These are phyloP conservation scores for Curvularia spicifera DNA, from an alignment of 2,329 filamentous ascomycete genomes.

Conservation along the genomic window DNA sequence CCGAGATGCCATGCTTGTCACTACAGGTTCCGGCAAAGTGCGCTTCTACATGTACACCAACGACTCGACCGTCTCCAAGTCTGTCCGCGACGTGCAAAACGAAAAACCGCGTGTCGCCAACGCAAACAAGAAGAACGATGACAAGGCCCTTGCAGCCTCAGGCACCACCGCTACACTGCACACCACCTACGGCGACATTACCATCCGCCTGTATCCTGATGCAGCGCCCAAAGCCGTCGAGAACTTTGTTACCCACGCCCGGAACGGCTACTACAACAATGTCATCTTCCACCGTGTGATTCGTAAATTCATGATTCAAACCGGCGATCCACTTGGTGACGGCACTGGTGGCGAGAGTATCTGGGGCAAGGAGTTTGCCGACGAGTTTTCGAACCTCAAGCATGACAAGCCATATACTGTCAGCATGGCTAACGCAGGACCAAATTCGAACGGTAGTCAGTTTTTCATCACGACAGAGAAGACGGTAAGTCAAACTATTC, in stretches of 20 bases:
- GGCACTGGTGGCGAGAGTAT: constrained; percentile 91
- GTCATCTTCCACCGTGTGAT: constrained; percentile 98
- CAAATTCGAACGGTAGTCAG: constrained; percentile 93
- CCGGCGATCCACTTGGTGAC: constrained; percentile 84
- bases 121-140: constrained; percentile 52
- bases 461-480: constrained; percentile 99
- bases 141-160: constrained; percentile 70
- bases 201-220: constrained; percentile 89
- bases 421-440: constrained; percentile 97
- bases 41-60: constrained; percentile 99
- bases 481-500: constrained; percentile 64
- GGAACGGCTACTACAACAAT: constrained; percentile 93
- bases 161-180: constrained; percentile 85
- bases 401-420: constrained; percentile 97
- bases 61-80: constrained; percentile 65
- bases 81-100: constrained; percentile 86
- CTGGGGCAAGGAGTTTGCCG: constrained; percentile 90
- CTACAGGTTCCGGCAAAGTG: constrained; percentile 82
- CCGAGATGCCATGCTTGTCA: constrained; percentile 85
- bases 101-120: constrained; percentile 79
- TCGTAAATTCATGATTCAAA: constrained; percentile 97
- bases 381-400: constrained; percentile 88
- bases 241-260: constrained; percentile 93
- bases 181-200: constrained; percentile 92
- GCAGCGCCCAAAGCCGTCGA: constrained; percentile 94